These are phyloP conservation scores for Phytophthora quininea DNA, from an alignment of 352 stramenopile genomes.

Conservation along the genomic window DNA sequence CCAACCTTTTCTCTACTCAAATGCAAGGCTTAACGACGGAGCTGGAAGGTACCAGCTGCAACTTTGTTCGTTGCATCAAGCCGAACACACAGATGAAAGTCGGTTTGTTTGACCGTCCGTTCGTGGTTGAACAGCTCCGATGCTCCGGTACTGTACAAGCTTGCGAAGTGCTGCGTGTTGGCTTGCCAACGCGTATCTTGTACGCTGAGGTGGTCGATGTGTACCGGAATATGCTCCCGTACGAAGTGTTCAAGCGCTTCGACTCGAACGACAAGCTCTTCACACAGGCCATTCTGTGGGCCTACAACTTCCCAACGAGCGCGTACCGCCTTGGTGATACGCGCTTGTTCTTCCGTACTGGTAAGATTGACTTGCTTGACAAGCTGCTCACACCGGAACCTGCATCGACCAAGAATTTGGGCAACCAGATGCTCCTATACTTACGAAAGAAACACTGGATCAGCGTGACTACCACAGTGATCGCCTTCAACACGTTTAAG, in stretches of 20 bases:
- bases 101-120: conserved; percentile 77
- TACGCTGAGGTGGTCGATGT: conserved; percentile 88
- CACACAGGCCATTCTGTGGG: conserved; percentile 82
- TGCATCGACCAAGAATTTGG: conserved; percentile 31
- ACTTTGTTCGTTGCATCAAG: conserved; percentile 97
- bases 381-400: conserved; percentile 67
- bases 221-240: conserved; percentile 73
- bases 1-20: conserved; percentile 82
- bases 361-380: conserved; percentile 87
- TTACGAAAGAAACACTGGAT: conserved; percentile 86
- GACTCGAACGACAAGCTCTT: conserved; percentile 88
- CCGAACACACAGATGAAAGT: conserved; percentile 94
- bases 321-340: conserved; percentile 84
- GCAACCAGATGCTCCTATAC: conserved; percentile 60
- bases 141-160: conserved; percentile 80
- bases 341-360: conserved; percentile 85
- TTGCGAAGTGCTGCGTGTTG: conserved; percentile 82
- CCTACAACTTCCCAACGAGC: conserved; percentile 74
- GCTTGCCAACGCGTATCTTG: conserved; percentile 83
- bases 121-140: conserved; percentile 76
- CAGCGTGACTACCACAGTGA: conserved; percentile 62
- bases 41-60: conserved; percentile 87
- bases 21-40: conserved; percentile 86
- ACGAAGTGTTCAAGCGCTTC: conserved; percentile 72
- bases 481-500: conserved; percentile 78